These are phyloP conservation scores for Trichoderma gamsii DNA, from an alignment of 495 filamentous ascomycete species.

Conservation along the genomic window DNA sequence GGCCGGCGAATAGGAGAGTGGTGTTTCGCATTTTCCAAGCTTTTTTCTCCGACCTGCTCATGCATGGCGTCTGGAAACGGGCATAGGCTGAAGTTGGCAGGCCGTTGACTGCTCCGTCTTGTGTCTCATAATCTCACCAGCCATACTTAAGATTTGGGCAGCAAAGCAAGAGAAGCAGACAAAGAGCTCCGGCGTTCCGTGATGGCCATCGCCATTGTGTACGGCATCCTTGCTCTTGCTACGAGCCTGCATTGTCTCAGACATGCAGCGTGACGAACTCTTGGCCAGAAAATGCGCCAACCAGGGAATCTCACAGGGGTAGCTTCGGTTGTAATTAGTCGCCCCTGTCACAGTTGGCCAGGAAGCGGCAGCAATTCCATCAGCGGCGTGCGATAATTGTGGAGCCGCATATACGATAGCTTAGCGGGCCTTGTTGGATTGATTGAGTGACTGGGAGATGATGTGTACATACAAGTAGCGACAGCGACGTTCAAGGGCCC, in stretches of 20 bases:
- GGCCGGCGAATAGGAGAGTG: neutral
- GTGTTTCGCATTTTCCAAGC: neutral
- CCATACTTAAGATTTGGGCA: neutral
- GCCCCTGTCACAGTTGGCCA: slow-evolving; percentile 3
- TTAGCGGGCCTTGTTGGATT: neutral
- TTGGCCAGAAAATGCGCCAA: neutral
- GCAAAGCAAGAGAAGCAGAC: neutral
- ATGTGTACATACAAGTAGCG: neutral
- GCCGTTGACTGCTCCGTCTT: neutral
- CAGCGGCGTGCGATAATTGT: slow-evolving; percentile 6
- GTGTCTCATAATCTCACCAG: neutral
- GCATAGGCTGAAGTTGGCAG: neutral
- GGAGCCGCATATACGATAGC: slow-evolving; percentile 10
- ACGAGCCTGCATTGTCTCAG: neutral
- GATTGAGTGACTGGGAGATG: neutral
- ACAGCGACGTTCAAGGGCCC: neutral
- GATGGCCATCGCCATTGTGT: neutral
- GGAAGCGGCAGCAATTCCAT: slow-evolving; percentile 10
- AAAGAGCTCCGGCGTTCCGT: neutral
- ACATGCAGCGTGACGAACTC: slow-evolving; percentile 13
- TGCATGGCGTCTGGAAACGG: slow-evolving; percentile 3
- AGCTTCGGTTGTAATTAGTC: slow-evolving; percentile 3
- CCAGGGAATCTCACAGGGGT: slow-evolving; percentile 10
- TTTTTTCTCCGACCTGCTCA: neutral
- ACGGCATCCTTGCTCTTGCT: neutral